phyloP scores from a whole-genome alignment of 176 grass and related monocot genomes.

The Carex pumila region DNA sequence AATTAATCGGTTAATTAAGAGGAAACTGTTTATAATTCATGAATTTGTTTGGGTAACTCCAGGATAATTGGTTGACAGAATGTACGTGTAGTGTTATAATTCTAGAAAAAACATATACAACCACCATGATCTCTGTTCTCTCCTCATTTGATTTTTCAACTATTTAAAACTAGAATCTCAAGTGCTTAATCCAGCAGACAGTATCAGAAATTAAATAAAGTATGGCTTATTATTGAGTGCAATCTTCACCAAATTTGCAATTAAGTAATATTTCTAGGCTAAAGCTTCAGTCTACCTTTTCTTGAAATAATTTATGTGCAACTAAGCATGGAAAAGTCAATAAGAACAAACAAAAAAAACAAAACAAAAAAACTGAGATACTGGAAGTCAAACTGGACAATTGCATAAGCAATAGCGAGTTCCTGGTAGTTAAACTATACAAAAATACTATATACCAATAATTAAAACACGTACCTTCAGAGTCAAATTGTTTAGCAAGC shows the following conservation, averaged over 20 bases:
- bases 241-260: not conserved
- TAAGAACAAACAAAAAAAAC: constrained; percentile 19
- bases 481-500: constrained; percentile 83
- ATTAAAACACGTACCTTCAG: constrained; percentile 49
- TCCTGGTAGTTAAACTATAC: not conserved
- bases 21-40: not conserved
- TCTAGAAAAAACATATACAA: not conserved
- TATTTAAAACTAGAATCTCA: not conserved
- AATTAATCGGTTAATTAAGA: constrained; percentile 18
- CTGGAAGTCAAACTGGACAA: not conserved
- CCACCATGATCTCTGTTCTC: not conserved
- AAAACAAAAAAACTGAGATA: not conserved
- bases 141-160: not conserved
- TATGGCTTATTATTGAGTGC: not conserved
- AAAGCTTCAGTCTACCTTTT: not conserved
- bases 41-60: not conserved
- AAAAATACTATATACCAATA: not conserved
- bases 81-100: not conserved
- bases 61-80: not conserved
- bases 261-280: not conserved
- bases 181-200: not conserved
- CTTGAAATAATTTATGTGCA: not conserved
- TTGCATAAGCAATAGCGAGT: not conserved
- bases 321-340: not conserved
- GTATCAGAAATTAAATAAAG: not conserved